Evolutionary conservation across 805 yeast genomes (phyloP), one percentile per base, ranked within the genome.

Genomic region (Isabelozyma gotoi): DNA sequence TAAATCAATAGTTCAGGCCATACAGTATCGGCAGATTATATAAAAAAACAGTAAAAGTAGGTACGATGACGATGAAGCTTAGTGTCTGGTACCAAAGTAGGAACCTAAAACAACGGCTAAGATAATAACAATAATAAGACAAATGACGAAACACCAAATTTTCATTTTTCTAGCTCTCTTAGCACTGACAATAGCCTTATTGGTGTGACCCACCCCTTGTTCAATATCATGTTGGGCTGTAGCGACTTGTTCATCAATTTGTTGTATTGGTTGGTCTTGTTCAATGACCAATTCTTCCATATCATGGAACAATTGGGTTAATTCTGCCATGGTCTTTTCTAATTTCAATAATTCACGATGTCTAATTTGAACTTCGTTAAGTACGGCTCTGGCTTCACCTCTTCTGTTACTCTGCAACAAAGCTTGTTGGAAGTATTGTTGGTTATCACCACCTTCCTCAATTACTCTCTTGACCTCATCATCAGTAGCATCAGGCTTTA

Each of bases 221-320:
- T 91, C 96, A 56, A 94, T 83, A 63, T 94, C 95, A 48, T 80
- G 82, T 67, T 90, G 96, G 19, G 97, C 98, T 43, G 74, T 77
- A 46, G 73, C 81, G 48, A 91, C 87, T 57, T 88, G 85, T 53
- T 87, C 82, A 62, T 90, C 90, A 51, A 89, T 82, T 59, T 82
- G 86, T 60, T 84, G 87, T 53, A 94, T 84, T 48, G 85, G 82
- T 55, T 81, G 89, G 67, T 91, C 96, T 73, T 94, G 98, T 70
- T 91, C 96, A 54, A 92, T 89, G 38, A 92, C 97, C 69, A 94
- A 76, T 61, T 88, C 88, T 70, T 94, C 97, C 94, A 94, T 88
- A 63, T 94, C 98, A 59, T 85, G 86, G 75, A 94, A 90, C 63
- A 94, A 80, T 73, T 88, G 96, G 34, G 95, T 88, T 68, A 94